Evolutionary conservation across 164 flowering plant genomes (phyloP), one percentile per base, ranked within the genome.

Genomic region (Vitis rupestris): DNA sequence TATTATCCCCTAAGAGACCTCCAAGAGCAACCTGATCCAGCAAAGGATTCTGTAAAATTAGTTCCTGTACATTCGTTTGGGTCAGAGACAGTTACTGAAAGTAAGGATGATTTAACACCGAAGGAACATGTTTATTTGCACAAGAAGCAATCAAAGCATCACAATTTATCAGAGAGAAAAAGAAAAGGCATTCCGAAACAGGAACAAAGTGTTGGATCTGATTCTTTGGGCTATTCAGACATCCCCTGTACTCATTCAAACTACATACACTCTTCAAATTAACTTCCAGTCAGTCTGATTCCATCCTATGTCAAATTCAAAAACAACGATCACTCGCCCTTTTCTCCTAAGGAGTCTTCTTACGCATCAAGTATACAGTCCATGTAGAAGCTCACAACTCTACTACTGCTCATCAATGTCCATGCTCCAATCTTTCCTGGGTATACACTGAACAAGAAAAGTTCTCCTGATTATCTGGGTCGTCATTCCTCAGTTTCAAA

Each of bases 51-150:
- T 29, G 64, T 82, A 50, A 74, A 79, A 66, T 49, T 79, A 47
- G 82, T 82, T 16, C 79, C 81, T 17, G 82, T 77, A 59, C 82
- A 85, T 73, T 75, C 67, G 61, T 80, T 80, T 70, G 77, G 61
- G 66, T 55, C 73, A 17, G 71, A 79, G 78, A 53, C 68, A 59
- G 66, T 68, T 52, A 50, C 78, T 55, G 77, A 77, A 47, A 67
- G 52, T 60, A 76, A 70, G 71, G 80, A 64, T 72, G 72, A 69
- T 27, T 51, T 75, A 52, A 55, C 68, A 31, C 75, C 67, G 10
- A 49, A 31, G n/a, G 70, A 80, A 69, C 77, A 86, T 90, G 92
- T 65, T 31, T 78, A 65, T 70, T 64, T 62, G 62, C 78, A 80
- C 9, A 76, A 61, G 67, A 83, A 73, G 70, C 82, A 69, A 70